Evolutionary conservation across 1,284 basidiomycete species (phyloP).

Genomic region (Ceratobasidium sp.): DNA sequence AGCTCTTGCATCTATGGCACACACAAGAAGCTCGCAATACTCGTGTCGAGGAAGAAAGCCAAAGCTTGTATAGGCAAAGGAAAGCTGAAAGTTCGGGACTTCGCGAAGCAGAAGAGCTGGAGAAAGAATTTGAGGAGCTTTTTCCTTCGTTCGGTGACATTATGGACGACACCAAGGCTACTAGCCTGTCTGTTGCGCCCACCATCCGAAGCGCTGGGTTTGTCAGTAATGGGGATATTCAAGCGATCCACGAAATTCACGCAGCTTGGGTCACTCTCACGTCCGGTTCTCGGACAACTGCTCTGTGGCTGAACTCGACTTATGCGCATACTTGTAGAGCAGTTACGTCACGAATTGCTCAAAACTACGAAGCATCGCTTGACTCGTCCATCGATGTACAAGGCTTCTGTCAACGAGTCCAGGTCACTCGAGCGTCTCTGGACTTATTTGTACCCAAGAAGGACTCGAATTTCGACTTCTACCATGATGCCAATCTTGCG

Average conservation of each 20-base stretch:
- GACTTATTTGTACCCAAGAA: slow-evolving; percentile 47
- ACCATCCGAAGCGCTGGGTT: slow-evolving; percentile 47
- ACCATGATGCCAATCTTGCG: slow-evolving; percentile 74
- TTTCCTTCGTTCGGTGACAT: slow-evolving; percentile 87
- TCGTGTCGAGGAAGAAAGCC: slow-evolving; percentile 70
- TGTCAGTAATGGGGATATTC: slow-evolving; percentile 21
- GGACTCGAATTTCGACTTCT: slow-evolving; percentile 69
- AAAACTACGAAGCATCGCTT: slow-evolving; percentile 8
- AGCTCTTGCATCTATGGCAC: slow-evolving; percentile 82
- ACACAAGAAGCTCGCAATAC: slow-evolving; percentile 79
- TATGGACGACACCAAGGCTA: slow-evolving; percentile 51
- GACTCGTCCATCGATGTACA: slow-evolving; percentile 33
- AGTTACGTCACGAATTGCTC: slow-evolving; percentile 54
- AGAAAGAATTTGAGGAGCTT: slow-evolving; percentile 80
- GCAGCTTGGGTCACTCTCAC: slow-evolving; percentile 25
- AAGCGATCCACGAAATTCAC: slow-evolving; percentile 18
- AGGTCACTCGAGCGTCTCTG: slow-evolving; percentile 46
- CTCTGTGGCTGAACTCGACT: not conserved
- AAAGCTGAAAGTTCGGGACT: slow-evolving; percentile 67
- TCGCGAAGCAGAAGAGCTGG: slow-evolving; percentile 77
- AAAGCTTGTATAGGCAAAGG: slow-evolving; percentile 83
- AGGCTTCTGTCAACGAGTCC: slow-evolving; percentile 13
- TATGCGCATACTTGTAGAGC: slow-evolving; percentile 48
- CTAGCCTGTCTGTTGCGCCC: slow-evolving; percentile 41
- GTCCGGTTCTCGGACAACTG: slow-evolving; percentile 42